Conservation (phyloP, 2,329 filamentous ascomycete genomes). For the Monosporascus cannonballus region DNA sequence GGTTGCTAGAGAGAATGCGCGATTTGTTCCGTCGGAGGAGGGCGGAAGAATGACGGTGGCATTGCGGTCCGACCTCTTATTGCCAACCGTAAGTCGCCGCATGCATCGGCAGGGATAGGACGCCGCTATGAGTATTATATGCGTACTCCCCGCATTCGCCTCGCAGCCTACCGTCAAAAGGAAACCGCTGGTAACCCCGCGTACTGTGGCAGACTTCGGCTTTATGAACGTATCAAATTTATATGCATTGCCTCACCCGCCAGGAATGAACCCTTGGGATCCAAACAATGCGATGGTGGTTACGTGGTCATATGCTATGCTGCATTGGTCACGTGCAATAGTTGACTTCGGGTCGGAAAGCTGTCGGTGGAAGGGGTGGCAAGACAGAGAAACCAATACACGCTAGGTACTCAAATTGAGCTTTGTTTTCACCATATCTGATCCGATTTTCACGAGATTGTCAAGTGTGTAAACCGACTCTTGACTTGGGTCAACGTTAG, state of each 20-base stretch:
- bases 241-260: background rate
- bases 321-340: background rate
- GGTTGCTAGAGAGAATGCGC: background rate
- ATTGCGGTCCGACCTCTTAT: background rate
- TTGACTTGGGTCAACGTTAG: too few relatives aligned
- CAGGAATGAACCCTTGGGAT: background rate
- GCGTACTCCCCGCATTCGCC: background rate
- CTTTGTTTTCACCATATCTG: slow-evolving; percentile 7
- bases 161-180: background rate
- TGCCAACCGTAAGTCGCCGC: background rate
- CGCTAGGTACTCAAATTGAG: slow-evolving; percentile 22
- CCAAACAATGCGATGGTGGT: background rate
- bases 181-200: background rate
- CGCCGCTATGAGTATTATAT: background rate
- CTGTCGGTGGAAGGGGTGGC: background rate
- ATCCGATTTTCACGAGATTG: background rate
- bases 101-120: background rate
- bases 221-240: background rate
- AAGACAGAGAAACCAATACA: slow-evolving; percentile 14
- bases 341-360: background rate
- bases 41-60: background rate
- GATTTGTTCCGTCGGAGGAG: background rate
- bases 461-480: too few relatives aligned
- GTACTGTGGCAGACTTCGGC: slow-evolving; percentile 11
- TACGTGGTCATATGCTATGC: background rate